Evolutionary conservation across 2,329 filamentous ascomycete genomes (phyloP).

Genomic region (Cladosporium sp.): DNA sequence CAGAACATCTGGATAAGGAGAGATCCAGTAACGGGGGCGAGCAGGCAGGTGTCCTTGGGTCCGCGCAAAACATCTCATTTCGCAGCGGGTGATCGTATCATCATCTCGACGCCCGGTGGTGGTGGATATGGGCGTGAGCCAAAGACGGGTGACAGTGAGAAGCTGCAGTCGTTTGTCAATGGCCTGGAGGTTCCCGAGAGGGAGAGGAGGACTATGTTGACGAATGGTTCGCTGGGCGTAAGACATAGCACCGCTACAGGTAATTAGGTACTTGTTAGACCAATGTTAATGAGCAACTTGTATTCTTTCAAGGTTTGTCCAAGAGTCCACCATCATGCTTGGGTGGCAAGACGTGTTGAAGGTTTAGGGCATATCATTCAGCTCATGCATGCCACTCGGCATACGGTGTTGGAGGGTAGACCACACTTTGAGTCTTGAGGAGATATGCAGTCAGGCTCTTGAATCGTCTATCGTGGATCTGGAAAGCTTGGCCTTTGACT

Average conservation of each 20-base stretch:
- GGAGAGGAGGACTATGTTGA: constrained; percentile 1
- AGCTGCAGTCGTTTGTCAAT: constrained; percentile 18
- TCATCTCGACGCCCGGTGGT: constrained; percentile 66
- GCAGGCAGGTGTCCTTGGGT: constrained; percentile 38
- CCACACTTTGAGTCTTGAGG: no score
- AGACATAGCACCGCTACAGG: constrained; percentile 7
- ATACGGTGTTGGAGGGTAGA: no score
- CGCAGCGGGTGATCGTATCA: constrained; percentile 19
- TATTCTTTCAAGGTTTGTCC: no score
- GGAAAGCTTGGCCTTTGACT: no score
- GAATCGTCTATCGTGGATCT: no score
- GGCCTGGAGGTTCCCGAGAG: not conserved
- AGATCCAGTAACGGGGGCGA: constrained; percentile 41
- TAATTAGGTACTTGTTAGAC: not conserved
- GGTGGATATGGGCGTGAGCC: constrained; percentile 69
- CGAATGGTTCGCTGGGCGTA: constrained; percentile 1
- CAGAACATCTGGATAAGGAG: constrained; percentile 45
- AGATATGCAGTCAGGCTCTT: no score
- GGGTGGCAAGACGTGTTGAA: no score
- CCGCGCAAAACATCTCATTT: constrained; percentile 20
- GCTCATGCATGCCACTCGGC: no score
- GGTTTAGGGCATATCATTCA: no score
- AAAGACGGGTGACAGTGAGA: constrained; percentile 49
- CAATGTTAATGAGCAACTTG: no score
- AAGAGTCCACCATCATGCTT: no score